Base-by-base conservation (phyloP, 2,329 filamentous ascomycete genomes). In the Trichophyton simii region DNA sequence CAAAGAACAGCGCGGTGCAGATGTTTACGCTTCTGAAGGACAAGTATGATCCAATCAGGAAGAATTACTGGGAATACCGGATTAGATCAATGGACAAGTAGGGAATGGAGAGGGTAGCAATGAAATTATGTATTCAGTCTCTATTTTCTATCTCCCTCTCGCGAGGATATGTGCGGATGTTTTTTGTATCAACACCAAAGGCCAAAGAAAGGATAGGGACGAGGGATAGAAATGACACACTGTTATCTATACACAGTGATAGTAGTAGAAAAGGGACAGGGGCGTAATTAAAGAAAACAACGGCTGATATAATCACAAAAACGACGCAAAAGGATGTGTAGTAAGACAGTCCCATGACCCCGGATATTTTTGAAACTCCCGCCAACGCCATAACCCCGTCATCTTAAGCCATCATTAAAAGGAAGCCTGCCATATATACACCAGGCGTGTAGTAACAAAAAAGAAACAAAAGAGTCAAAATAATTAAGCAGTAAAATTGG, bases 51-150 rank as follows among this genome's bases (percentile, higher is more conserved):
- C 89, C 89, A 5, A 87, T 99, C 63, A 81, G 94, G 62, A 86
- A 85, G 66, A 92, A 91, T 65, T 99, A 96, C 75, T 99, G 94
- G 94, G 86, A 88, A 68, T 96, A 88, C 76, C 80, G 83, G 70
- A 84, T 83, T 70, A 74, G 72, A 48, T 48, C 44, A 28, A 54
- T 64, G 18, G 41, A 58, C 20, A 58, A 13, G 13, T 55, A 55
- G 28, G 52, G 28, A 6, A 7, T 31, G 6, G 28, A 31, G 28
- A 7, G 6, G 28, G 6, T 31, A 31, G 28, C 4, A 20, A 28
- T 58, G 57, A 31, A 52, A 36, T n/a, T 55, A 55, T 31, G 22
- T 34, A 18, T 34, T 36, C 34, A 18, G 52, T 36, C 34, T 55
- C 25, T 55, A 55, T n/a, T 55, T 28, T 55, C 28, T 55, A 36